Evolutionary conservation across 2,329 filamentous ascomycete genomes (phyloP).

Genomic region (Scortechinia acanthostroma): DNA sequence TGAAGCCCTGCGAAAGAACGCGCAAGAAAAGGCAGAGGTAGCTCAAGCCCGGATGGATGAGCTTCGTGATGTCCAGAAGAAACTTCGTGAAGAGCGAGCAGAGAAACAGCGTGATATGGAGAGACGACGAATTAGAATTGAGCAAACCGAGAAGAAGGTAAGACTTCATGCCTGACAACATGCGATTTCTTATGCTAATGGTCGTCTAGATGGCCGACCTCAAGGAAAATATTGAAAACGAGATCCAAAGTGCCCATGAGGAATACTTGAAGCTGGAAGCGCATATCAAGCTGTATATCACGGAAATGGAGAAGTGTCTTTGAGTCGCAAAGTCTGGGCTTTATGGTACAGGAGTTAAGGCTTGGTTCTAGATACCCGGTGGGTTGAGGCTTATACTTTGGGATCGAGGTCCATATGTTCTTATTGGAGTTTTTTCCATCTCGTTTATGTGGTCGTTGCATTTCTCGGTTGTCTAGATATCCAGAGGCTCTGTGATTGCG

Average conservation of each 20-base stretch:
- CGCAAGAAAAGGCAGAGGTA: slow-evolving; percentile 71
- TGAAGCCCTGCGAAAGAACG: slow-evolving; percentile 73
- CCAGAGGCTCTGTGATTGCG: too few relatives aligned
- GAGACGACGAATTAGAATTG: slow-evolving; percentile 81
- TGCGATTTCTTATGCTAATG: not conserved
- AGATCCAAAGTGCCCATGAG: slow-evolving; percentile 82
- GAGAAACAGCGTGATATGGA: slow-evolving; percentile 91
- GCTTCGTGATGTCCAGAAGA: slow-evolving; percentile 70
- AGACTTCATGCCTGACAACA: slow-evolving; percentile 15
- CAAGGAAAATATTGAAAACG: slow-evolving; percentile 93
- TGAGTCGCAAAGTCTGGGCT: slow-evolving; percentile 10
- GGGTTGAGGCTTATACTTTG: not conserved
- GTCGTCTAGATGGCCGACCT: slow-evolving; percentile 78
- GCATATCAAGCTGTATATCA: slow-evolving; percentile 95
- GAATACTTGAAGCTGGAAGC: slow-evolving; percentile 97
- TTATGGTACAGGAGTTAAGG: slow-evolving; percentile 1
- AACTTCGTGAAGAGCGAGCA: slow-evolving; percentile 74
- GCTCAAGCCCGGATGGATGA: slow-evolving; percentile 88
- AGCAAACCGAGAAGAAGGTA: slow-evolving; percentile 98
- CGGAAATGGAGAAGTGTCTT: slow-evolving; percentile 93
- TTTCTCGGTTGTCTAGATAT: not conserved
- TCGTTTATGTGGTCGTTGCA: too few relatives aligned
- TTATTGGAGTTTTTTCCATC: not conserved
- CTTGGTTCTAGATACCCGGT: not conserved
- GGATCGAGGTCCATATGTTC: not conserved